A percentile compares a stretch with the other conserved stretches of the same genome.
Conservation (phyloP, 768 basidiomycete genomes). For the Mycena albidolilacea region DNA sequence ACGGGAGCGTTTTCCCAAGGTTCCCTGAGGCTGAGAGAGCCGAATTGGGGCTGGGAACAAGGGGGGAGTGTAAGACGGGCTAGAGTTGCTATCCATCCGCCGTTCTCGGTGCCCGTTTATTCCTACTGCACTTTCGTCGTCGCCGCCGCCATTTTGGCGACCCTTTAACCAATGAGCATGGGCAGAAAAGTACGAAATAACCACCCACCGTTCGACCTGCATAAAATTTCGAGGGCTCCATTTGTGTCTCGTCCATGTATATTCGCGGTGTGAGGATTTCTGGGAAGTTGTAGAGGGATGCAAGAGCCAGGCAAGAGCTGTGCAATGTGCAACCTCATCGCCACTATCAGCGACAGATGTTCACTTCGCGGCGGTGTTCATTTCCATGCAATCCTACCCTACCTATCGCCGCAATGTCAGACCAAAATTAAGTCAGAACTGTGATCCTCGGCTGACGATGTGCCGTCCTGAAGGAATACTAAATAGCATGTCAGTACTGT, state of each 20-base stretch:
- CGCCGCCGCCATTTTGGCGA: not conserved
- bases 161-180: not conserved
- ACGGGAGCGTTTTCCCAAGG: not conserved
- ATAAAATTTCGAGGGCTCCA: not conserved
- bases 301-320: not conserved
- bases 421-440: not conserved
- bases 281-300: not conserved
- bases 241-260: not conserved
- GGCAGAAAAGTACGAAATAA: not conserved
- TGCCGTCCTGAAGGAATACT: not conserved
- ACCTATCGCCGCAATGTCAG: slow-evolving; percentile 2
- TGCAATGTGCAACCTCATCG: slow-evolving; percentile 4
- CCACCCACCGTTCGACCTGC: not conserved
- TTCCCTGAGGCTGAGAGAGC: not conserved
- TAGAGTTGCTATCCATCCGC: not conserved
- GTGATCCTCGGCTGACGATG: slow-evolving; percentile 2
- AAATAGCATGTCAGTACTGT: slow-evolving; percentile 6
- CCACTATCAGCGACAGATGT: slow-evolving; percentile 4
- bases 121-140: not conserved
- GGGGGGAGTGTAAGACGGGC: not conserved
- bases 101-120: too few relatives aligned
- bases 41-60: not conserved
- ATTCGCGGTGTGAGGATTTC: not conserved
- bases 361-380: not conserved
- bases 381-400: slow-evolving; percentile 2